Evolutionary conservation across 495 filamentous ascomycete genomes (phyloP).

Genomic region (Jackrogersella multiformis): DNA sequence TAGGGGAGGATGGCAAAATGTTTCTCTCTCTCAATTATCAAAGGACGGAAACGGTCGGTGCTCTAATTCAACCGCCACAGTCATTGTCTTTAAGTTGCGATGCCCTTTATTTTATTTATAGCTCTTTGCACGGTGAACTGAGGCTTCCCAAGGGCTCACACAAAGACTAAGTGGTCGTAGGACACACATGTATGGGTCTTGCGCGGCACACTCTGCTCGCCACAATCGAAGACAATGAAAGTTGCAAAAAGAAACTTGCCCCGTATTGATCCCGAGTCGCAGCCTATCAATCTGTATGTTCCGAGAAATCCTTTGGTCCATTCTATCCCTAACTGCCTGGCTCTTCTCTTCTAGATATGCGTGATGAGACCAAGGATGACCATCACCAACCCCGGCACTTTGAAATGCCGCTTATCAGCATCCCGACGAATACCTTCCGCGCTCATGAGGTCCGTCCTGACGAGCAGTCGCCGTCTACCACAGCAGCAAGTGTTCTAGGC

Average conservation of each 20-base stretch:
- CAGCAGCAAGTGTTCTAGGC: slow-evolving; percentile 14
- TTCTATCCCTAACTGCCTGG: not conserved
- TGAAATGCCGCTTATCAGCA: slow-evolving; percentile 38
- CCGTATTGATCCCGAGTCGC: slow-evolving; percentile 7
- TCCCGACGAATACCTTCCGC: slow-evolving; percentile 27
- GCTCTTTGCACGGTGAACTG: slow-evolving; percentile 13
- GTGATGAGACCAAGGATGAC: slow-evolving; percentile 31
- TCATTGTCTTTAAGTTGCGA: slow-evolving; percentile 19
- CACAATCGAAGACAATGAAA: slow-evolving; percentile 37
- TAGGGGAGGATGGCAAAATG: not conserved
- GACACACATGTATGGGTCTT: slow-evolving; percentile 3
- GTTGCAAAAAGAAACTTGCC: slow-evolving; percentile 8
- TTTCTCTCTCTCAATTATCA: not conserved
- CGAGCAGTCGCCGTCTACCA: slow-evolving; percentile 20
- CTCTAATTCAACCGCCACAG: not conserved
- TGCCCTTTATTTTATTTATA: slow-evolving; percentile 25
- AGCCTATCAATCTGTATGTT: not conserved
- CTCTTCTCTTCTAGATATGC: slow-evolving; percentile 26
- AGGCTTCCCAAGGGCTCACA: slow-evolving; percentile 3
- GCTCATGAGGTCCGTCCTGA: slow-evolving; percentile 4
- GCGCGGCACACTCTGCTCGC: slow-evolving; percentile 16
- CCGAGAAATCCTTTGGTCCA: not conserved
- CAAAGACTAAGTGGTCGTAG: slow-evolving; percentile 28
- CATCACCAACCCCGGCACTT: slow-evolving; percentile 15
- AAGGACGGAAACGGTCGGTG: slow-evolving; percentile 18